Conservation (phyloP, 306 rosid genomes). For the Lathyrus oleraceus region DNA sequence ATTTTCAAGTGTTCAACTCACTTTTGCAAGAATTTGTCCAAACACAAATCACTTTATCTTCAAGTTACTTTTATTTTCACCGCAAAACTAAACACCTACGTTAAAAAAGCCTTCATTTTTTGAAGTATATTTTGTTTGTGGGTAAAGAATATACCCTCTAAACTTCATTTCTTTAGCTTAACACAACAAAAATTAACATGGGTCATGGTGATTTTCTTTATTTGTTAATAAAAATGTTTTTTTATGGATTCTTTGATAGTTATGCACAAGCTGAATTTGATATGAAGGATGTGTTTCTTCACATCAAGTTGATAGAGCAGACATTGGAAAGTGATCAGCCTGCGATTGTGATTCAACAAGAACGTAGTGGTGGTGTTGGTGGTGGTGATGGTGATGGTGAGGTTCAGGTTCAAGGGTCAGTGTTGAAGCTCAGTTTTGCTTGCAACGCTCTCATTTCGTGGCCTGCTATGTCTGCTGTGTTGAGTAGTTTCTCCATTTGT, state of each 20-base stretch:
- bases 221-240: neutral
- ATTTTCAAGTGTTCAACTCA: too few relatives aligned
- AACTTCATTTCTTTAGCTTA: neutral
- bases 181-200: neutral
- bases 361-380: slow-evolving; percentile 37
- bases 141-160: neutral
- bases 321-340: slow-evolving; percentile 73
- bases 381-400: neutral
- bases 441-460: slow-evolving; percentile 81
- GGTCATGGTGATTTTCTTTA: neutral
- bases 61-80: too few relatives aligned
- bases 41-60: neutral
- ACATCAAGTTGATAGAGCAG: slow-evolving; percentile 86
- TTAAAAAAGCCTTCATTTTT: neutral
- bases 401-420: slow-evolving; percentile 55
- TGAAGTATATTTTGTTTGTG: neutral
- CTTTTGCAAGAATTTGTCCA: too few relatives aligned
- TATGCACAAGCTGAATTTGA: slow-evolving; percentile 91
- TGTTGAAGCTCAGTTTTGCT: slow-evolving; percentile 79
- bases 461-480: slow-evolving; percentile 74
- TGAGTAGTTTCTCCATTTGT: slow-evolving; percentile 69
- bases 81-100: too few relatives aligned
- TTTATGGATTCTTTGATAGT: slow-evolving; percentile 43
- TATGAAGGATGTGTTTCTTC: slow-evolving; percentile 96
- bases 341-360: slow-evolving; percentile 78